Evolutionary conservation across 192 early-diverging fungal species (phyloP).

Genomic region (Coemansia sp.): DNA sequence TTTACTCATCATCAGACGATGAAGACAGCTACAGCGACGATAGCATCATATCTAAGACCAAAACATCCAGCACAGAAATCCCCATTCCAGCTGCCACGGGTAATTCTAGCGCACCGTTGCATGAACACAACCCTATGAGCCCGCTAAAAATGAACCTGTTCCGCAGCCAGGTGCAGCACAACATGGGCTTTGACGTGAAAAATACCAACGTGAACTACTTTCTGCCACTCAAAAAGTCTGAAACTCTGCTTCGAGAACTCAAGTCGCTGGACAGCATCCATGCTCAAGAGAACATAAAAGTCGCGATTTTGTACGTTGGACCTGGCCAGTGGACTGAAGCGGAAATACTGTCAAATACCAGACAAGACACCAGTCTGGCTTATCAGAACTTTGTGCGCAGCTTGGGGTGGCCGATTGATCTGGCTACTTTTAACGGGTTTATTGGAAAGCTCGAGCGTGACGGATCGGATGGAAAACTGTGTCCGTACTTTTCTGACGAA

Average conservation of each 20-base stretch:
- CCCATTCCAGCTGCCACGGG: not conserved
- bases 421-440: conserved; percentile 81
- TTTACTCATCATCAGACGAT: not conserved
- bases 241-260: conserved; percentile 32
- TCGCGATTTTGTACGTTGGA: conserved; percentile 90
- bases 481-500: conserved; percentile 83
- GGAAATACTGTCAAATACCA: conserved; percentile 75
- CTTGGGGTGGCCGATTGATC: conserved; percentile 91
- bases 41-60: not conserved
- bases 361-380: conserved; percentile 60
- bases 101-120: not conserved
- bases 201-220: conserved; percentile 19
- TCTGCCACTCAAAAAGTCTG: conserved; percentile 25
- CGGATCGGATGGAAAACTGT: conserved; percentile 67
- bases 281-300: conserved; percentile 77
- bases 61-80: no score
- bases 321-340: conserved; percentile 87
- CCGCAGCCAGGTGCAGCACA: conserved; percentile 25
- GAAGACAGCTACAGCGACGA: conserved; percentile 2
- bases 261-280: conserved; percentile 32
- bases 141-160: conserved; percentile 33
- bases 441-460: conserved; percentile 82
- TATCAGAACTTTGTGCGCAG: conserved; percentile 85
- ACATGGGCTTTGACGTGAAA: conserved; percentile 13
- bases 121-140: conserved; percentile 5